Percentiles rank a stretch among this genome's conserved stretches.
Conservation (phyloP, 495 filamentous ascomycete species). For the Chlorociboria aeruginascens region DNA sequence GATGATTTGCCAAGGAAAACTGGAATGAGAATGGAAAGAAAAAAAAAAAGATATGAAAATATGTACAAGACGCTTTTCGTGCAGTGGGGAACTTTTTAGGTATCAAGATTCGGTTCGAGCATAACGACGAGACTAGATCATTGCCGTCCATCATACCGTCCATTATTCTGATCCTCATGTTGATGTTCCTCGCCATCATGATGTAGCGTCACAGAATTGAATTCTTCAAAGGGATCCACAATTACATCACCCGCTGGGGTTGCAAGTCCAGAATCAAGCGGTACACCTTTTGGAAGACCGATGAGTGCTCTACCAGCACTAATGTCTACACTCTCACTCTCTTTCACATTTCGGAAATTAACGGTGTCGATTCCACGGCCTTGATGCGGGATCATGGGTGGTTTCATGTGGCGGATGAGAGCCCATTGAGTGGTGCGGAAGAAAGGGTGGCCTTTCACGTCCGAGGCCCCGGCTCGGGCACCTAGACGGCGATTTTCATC, state of each 20-base stretch:
- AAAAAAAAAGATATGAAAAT: too few relatives aligned
- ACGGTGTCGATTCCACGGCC: constrained; percentile 85
- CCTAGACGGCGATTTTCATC: constrained; percentile 92
- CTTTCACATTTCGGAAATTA: constrained; percentile 96
- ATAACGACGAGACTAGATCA: not conserved
- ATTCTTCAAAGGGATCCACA: constrained; percentile 95
- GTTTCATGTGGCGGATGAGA: constrained; percentile 91
- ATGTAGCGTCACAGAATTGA: constrained; percentile 95
- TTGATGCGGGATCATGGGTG: constrained; percentile 93
- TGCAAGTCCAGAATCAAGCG: constrained; percentile 69
- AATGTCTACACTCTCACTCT: constrained; percentile 91
- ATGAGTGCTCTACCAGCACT: constrained; percentile 45
- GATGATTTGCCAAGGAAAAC: too few relatives aligned
- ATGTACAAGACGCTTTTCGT: too few relatives aligned
- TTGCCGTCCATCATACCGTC: constrained; percentile 14
- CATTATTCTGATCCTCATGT: constrained; percentile 19
- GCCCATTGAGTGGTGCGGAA: constrained; percentile 96
- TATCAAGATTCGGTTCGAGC: not conserved
- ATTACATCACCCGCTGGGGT: constrained; percentile 73
- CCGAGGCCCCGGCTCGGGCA: constrained; percentile 86
- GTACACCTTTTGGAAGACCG: constrained; percentile 51
- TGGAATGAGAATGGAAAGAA: too few relatives aligned
- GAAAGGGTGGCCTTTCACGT: constrained; percentile 94
- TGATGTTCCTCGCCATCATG: constrained; percentile 72
- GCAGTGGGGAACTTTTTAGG: too few relatives aligned